Evolutionary conservation across 225 moss, liverwort and hornwort genomes (phyloP).

Genomic region (Climacium dendroides): DNA sequence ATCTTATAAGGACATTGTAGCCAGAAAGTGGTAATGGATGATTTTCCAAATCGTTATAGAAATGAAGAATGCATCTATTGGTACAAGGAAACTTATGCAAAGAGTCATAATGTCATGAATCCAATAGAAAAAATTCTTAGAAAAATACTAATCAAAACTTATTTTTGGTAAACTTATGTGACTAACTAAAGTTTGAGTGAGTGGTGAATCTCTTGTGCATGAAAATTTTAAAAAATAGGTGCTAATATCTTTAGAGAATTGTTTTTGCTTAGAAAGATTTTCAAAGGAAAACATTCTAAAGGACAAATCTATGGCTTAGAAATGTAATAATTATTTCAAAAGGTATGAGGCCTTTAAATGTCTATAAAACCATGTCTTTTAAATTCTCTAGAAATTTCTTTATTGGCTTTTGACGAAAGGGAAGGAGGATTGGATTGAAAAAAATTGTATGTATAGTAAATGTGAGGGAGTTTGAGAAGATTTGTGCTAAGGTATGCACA

Average conservation of each 20-base stretch:
- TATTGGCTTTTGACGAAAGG: neutral
- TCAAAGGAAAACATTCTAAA: neutral
- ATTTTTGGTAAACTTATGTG: neutral
- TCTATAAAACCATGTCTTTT: neutral
- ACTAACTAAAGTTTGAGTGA: neutral
- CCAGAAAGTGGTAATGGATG: neutral
- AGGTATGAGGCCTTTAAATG: neutral
- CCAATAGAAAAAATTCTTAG: neutral
- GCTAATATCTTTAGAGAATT: neutral
- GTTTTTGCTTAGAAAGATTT: neutral
- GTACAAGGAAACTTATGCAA: neutral
- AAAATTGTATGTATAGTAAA: neutral
- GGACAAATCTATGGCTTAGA: neutral
- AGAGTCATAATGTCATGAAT: neutral
- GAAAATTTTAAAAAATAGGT: neutral
- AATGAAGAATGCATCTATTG: neutral
- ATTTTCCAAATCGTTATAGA: neutral
- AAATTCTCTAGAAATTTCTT: neutral
- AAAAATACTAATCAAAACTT: neutral
- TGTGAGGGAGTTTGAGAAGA: neutral
- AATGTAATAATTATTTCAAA: neutral
- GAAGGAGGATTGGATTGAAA: neutral
- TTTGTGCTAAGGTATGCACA: neutral
- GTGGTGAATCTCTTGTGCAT: neutral
- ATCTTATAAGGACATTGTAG: accelerated